Conservation (phyloP, 192 early-diverging fungal species). For the Borealophlyctis nickersoniae region DNA sequence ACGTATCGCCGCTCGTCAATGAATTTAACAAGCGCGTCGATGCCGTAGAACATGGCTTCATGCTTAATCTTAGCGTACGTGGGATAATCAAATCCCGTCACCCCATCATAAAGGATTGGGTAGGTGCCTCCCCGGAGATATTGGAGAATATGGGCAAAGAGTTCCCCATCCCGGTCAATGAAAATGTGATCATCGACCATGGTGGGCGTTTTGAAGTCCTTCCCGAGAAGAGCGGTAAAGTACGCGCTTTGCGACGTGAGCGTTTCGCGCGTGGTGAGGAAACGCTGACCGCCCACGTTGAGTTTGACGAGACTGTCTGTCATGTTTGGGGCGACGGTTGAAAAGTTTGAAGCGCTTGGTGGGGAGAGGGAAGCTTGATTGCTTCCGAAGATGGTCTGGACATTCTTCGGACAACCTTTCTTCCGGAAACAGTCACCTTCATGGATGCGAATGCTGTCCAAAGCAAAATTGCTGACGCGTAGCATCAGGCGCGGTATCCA, state of each 20-base stretch:
- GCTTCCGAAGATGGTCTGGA: too few relatives aligned
- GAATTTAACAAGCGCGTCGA: background rate
- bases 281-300: background rate
- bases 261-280: background rate
- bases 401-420: too few relatives aligned
- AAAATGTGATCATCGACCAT: background rate
- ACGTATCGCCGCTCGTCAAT: conserved; percentile 2
- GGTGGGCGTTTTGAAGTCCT: background rate
- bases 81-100: background rate
- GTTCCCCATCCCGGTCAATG: background rate
- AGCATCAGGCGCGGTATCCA: too few relatives aligned
- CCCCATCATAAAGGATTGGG: background rate
- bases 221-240: background rate
- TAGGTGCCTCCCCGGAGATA: background rate
- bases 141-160: background rate
- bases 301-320: conserved; percentile 7
- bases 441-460: too few relatives aligned
- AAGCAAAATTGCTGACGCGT: too few relatives aligned
- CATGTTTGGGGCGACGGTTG: too few relatives aligned
- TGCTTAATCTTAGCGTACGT: background rate
- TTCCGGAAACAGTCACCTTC: too few relatives aligned
- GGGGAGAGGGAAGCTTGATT: too few relatives aligned
- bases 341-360: too few relatives aligned
- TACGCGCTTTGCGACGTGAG: background rate
- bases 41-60: background rate